Evolutionary conservation across 768 basidiomycete genomes (phyloP).

Genomic region (Mycena epipterygia): DNA sequence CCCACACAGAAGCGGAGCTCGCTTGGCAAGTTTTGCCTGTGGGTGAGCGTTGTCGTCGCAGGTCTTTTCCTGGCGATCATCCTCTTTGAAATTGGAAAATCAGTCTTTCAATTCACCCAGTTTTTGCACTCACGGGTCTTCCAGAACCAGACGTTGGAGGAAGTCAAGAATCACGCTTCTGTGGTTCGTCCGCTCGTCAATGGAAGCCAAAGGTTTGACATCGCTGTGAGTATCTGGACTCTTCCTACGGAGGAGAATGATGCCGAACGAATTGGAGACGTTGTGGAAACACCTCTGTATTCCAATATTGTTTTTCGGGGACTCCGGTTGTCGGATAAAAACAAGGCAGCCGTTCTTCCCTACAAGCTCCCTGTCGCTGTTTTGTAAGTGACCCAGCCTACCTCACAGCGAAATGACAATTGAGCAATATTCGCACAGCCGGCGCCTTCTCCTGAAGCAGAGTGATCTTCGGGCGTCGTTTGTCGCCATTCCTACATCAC

Average conservation of each 20-base stretch:
- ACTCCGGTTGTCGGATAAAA: conserved; percentile 25
- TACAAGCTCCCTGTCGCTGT: conserved; percentile 25
- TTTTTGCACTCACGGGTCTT: conserved; percentile 26
- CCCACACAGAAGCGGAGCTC: conserved; percentile 8
- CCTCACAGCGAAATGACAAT: not conserved
- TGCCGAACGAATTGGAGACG: not conserved
- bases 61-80: conserved; percentile 2
- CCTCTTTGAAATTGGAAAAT: not conserved
- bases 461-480: conserved; percentile 33
- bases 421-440: not conserved
- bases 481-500: conserved; percentile 27
- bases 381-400: conserved; percentile 7
- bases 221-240: conserved; percentile 36
- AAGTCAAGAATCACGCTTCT: conserved; percentile 19
- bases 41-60: not conserved
- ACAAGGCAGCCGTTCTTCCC: not conserved
- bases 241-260: not conserved
- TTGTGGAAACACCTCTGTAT: conserved; percentile 20
- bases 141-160: conserved; percentile 31
- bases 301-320: conserved; percentile 33
- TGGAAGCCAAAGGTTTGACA: conserved; percentile 25
- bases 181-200: conserved; percentile 34
- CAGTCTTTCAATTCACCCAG: conserved; percentile 2
- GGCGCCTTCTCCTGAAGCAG: conserved; percentile 13
- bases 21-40: conserved; percentile 8